These are phyloP conservation scores for Leccinum uliginosum DNA, from an alignment of 768 basidiomycete species.

Conservation along the genomic window DNA sequence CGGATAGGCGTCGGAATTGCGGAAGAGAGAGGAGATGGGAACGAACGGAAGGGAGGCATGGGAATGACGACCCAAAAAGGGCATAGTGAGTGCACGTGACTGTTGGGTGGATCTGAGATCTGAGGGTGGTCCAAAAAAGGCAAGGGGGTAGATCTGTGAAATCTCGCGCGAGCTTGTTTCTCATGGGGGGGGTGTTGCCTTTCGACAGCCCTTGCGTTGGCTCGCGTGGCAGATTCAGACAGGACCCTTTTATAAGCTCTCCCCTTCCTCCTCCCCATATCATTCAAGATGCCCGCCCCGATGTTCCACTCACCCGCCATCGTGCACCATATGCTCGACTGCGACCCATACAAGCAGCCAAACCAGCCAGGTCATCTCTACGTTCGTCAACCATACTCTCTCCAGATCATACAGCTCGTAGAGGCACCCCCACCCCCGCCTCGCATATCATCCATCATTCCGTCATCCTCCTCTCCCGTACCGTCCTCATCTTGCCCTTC, in stretches of 20 bases:
- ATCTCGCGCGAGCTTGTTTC: conserved; percentile 23
- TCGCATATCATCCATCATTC: conserved; percentile 34
- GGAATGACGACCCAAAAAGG: conserved; percentile 13
- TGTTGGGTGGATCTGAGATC: conserved; percentile 24
- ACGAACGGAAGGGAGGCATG: conserved; percentile 10
- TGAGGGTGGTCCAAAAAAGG: not conserved
- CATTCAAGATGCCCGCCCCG: conserved; percentile 13
- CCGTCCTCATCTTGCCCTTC: conserved; percentile 35
- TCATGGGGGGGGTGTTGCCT: conserved; percentile 13
- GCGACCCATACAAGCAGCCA: conserved; percentile 30
- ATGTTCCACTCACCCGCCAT: conserved; percentile 25
- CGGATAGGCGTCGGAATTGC: conserved; percentile 8
- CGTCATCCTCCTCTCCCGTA: conserved; percentile 35
- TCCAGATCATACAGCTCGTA: conserved; percentile 72
- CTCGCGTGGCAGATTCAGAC: conserved; percentile 27
- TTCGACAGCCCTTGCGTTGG: conserved; percentile 7
- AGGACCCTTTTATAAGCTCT: conserved; percentile 14
- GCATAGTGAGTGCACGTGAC: conserved; percentile 20
- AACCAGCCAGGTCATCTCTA: conserved; percentile 39
- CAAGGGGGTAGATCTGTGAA: not conserved
- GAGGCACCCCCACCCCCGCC: conserved; percentile 53
- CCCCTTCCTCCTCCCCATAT: conserved; percentile 17
- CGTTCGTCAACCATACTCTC: conserved; percentile 44
- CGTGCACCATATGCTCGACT: conserved; percentile 21
- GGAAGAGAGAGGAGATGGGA: conserved; percentile 19